phyloP scores from a whole-genome alignment of 2,329 filamentous ascomycete species.

The Aspergillus flavus region DNA sequence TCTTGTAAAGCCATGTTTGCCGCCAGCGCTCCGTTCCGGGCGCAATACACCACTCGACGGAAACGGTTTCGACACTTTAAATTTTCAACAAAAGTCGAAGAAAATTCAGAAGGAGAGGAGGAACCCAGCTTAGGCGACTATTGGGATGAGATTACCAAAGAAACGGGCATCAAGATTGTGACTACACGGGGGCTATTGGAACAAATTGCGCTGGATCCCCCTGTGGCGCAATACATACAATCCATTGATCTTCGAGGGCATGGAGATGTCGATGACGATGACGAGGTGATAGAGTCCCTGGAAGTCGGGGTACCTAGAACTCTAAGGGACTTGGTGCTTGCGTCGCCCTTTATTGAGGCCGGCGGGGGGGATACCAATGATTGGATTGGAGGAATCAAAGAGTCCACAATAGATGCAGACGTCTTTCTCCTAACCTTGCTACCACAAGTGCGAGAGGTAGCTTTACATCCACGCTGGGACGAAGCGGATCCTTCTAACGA shows the following conservation, averaged over 20 bases:
- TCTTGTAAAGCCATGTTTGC: constrained; percentile 6
- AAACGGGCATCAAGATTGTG: constrained; percentile 1
- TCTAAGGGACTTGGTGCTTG: neutral
- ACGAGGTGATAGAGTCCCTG: neutral
- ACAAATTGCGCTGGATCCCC: constrained; percentile 6
- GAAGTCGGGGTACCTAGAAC: neutral
- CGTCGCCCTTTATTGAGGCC: constrained; percentile 5
- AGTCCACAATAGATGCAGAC: constrained; percentile 4
- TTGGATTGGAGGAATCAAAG: constrained; percentile 4
- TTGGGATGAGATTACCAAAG: constrained; percentile 5
- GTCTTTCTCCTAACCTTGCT: constrained; percentile 10
- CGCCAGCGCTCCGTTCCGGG: constrained; percentile 4
- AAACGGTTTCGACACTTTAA: constrained; percentile 8
- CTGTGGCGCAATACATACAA: constrained; percentile 5
- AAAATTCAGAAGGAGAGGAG: neutral
- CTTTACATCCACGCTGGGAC: constrained; percentile 6
- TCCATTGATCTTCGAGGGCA: constrained; percentile 1
- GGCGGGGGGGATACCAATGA: neutral
- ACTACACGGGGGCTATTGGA: constrained; percentile 6
- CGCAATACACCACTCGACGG: constrained; percentile 2
- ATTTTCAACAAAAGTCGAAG: constrained; percentile 3
- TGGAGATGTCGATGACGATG: neutral
- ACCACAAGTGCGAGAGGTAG: neutral
- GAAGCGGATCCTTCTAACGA: neutral
- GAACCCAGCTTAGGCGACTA: neutral